phyloP scores from a whole-genome alignment of 108 stramenopile genomes.

The Pseudonitzschia multistriata region DNA sequence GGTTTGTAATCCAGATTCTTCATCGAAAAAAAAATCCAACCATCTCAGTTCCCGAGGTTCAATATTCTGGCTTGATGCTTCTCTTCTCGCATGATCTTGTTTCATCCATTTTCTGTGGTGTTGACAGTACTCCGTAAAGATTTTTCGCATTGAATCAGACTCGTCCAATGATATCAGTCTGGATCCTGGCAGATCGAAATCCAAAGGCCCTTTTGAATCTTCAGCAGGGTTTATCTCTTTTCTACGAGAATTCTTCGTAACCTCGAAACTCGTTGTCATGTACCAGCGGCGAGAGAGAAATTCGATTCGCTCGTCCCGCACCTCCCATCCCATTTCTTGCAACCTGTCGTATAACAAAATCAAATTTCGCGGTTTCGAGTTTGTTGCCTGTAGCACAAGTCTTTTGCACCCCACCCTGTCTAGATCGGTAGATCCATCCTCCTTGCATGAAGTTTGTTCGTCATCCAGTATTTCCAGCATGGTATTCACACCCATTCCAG shows the following conservation, averaged over 20 bases:
- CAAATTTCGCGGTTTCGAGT: slow-evolving; percentile 64
- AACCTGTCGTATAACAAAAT: slow-evolving; percentile 58
- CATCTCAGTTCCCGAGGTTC: slow-evolving; percentile 5
- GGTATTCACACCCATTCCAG: slow-evolving; percentile 80
- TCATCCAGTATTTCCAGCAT: slow-evolving; percentile 58
- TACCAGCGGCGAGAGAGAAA: slow-evolving; percentile 58
- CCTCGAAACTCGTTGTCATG: slow-evolving; percentile 48
- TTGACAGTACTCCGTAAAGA: slow-evolving; percentile 45
- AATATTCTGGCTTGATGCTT: neutral
- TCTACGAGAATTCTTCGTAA: neutral
- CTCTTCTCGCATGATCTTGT: slow-evolving; percentile 21
- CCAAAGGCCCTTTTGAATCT: slow-evolving; percentile 35
- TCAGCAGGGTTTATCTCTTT: neutral
- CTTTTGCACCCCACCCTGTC: slow-evolving; percentile 41
- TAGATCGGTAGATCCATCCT: slow-evolving; percentile 13
- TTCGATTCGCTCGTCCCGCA: slow-evolving; percentile 64
- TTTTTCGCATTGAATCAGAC: slow-evolving; percentile 15
- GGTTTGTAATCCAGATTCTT: neutral
- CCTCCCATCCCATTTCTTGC: slow-evolving; percentile 45
- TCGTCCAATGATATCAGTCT: slow-evolving; percentile 32
- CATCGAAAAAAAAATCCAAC: slow-evolving; percentile 1
- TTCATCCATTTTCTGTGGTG: slow-evolving; percentile 53
- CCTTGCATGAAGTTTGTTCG: neutral
- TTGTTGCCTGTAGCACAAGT: slow-evolving; percentile 73
- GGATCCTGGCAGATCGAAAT: slow-evolving; percentile 51